Evolutionary conservation across 1,284 basidiomycete genomes (phyloP), one percentile per base, ranked within the genome.

Genomic region (Apiotrichum sp.): DNA sequence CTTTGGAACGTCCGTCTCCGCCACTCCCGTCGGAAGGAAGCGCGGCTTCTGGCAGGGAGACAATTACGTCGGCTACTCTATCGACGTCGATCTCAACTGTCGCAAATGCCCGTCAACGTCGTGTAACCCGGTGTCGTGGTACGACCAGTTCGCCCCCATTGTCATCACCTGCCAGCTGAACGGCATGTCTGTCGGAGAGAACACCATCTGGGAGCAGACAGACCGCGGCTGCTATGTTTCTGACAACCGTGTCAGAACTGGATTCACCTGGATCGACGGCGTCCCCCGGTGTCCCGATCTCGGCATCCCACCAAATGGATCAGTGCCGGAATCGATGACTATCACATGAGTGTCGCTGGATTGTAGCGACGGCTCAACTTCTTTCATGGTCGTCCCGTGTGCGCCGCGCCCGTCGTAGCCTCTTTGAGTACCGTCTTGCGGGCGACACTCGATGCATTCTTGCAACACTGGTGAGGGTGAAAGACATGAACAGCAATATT

Each of bases 161-260:
- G 33, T 43, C 3, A 31, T 59, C 32, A 31, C 39, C 13, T 59
- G 57, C 50, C 54, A 59, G 47, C 42, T 39, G 22, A 31, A 35
- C 2, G 57, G 57, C 32, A 33, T 35, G 46, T 38, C 29, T 47
- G 38, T 59, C 47, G 6, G 4, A 5, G 47, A 39, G 38, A 43
- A 55, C 43, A 29, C 22, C 3, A 22, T 53, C 33, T 59, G 57
- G 57, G 53, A 47, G 35, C 49, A 52, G 50, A 59, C 57, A 1
- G 13, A 11, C 4, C 50, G 47, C n/a, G 57, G 53, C 13, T 59
- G 57, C 50, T 59, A 50, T 43, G 53, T 53, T 46, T 31, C 50
- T 3, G 53, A 59, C 57, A 35, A 41, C 42, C 52, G 47, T 34
- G 40, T 59, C 34, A 33, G 47, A 33, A 59, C 57, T 1, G 47